A percentile compares a stretch with the other conserved stretches of the same genome.
phyloP scores from a whole-genome alignment of 2,329 filamentous ascomycete species.

The Colletotrichum acutatum region DNA sequence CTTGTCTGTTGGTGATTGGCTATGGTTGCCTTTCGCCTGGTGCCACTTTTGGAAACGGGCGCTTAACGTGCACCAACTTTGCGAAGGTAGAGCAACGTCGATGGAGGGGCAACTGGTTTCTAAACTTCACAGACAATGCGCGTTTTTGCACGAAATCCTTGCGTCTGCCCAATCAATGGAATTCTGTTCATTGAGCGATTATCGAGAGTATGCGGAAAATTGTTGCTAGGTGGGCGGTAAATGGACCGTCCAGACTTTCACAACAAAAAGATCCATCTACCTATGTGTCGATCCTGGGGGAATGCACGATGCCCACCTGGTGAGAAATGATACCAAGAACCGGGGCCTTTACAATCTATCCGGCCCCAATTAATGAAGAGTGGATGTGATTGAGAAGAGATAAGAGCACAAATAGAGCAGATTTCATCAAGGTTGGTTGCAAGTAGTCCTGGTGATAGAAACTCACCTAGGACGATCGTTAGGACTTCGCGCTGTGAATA shows the following conservation, averaged over 20 bases:
- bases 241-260: too few species aligned
- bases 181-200: too few species aligned
- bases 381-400: too few species aligned
- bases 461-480: fast-evolving
- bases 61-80: background rate
- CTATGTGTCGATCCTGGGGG: too few species aligned
- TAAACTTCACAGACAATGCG: fast-evolving
- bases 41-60: background rate
- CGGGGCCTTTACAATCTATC: background rate
- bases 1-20: background rate
- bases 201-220: too few species aligned
- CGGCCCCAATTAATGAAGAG: background rate
- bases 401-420: too few species aligned
- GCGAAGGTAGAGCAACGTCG: fast-evolving
- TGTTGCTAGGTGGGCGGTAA: too few species aligned
- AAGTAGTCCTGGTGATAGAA: too few species aligned
- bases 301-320: too few species aligned
- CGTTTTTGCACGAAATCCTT: too few species aligned
- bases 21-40: background rate
- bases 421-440: too few species aligned
- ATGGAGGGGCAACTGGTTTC: background rate
- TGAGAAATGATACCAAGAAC: background rate
- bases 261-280: background rate
- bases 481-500: background rate
- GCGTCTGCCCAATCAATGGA: too few species aligned